Percentiles rank a stretch among this genome's conserved stretches.
Conservation (phyloP, 176 grass and related monocot genomes). For the Miscanthus lutarioriparius region DNA sequence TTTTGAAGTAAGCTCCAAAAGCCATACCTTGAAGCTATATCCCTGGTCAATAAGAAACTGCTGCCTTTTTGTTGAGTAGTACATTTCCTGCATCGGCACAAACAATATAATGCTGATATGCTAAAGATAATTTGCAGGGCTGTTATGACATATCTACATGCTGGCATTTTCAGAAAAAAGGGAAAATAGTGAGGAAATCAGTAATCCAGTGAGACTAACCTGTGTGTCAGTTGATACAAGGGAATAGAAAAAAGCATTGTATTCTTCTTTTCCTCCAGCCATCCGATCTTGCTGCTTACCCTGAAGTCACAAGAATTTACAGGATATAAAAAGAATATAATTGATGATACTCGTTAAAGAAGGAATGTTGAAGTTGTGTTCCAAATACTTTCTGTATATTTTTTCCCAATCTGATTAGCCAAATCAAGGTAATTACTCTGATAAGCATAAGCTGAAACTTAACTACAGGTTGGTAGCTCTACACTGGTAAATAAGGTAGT, state of each 20-base stretch:
- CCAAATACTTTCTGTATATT: neutral
- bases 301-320: slow-evolving; percentile 39
- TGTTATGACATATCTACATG: neutral
- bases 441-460: slow-evolving; percentile 8
- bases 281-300: slow-evolving; percentile 94
- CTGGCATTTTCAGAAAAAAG: neutral
- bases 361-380: neutral
- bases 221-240: slow-evolving; percentile 99
- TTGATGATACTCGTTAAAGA: neutral
- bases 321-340: slow-evolving; percentile 13
- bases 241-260: slow-evolving; percentile 99
- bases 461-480: neutral
- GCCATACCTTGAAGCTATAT: slow-evolving; percentile 94
- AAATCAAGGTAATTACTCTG: neutral
- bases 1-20: neutral
- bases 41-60: slow-evolving; percentile 98
- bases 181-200: slow-evolving; percentile 16
- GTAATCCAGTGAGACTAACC: slow-evolving; percentile 31
- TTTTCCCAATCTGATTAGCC: neutral
- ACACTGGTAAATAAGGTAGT: neutral
- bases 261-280: slow-evolving; percentile 99
- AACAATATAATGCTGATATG: slow-evolving; percentile 22
- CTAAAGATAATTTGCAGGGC: neutral
- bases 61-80: slow-evolving; percentile 98
- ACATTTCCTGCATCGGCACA: slow-evolving; percentile 76